These are phyloP conservation scores for Phylloporus scabripes DNA, from an alignment of 768 basidiomycete genomes.

Conservation along the genomic window DNA sequence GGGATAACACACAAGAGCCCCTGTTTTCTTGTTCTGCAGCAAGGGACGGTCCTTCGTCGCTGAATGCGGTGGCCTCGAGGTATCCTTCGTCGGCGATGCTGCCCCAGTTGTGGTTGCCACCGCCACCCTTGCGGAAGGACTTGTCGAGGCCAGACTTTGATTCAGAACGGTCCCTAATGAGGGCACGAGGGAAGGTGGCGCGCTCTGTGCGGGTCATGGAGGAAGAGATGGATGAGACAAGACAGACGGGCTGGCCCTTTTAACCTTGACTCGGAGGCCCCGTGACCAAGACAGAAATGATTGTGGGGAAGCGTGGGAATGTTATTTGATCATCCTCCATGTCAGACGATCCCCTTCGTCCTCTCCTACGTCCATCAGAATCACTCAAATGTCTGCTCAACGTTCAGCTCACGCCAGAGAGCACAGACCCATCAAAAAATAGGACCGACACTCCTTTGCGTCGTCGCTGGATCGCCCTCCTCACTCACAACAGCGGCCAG, in stretches of 20 bases:
- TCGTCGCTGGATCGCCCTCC: slow-evolving; percentile 36
- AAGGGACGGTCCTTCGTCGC: slow-evolving; percentile 51
- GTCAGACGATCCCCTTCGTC: slow-evolving; percentile 13
- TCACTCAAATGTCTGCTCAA: slow-evolving; percentile 41
- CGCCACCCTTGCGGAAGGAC: slow-evolving; percentile 70
- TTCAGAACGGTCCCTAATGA: slow-evolving; percentile 72
- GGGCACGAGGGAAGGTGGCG: slow-evolving; percentile 62
- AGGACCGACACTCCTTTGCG: background rate
- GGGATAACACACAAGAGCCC: slow-evolving; percentile 17
- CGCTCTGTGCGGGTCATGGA: slow-evolving; percentile 81
- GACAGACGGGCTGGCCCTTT: background rate
- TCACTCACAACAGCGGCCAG: slow-evolving; percentile 42
- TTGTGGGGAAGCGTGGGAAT: slow-evolving; percentile 31
- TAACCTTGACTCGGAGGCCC: background rate
- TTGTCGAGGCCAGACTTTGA: slow-evolving; percentile 72
- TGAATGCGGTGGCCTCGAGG: slow-evolving; percentile 51
- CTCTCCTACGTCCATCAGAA: slow-evolving; percentile 40
- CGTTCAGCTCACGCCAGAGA: slow-evolving; percentile 23
- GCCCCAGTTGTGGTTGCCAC: slow-evolving; percentile 86
- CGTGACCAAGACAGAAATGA: background rate
- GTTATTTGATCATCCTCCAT: background rate
- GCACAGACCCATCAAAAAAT: background rate
- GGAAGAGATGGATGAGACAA: slow-evolving; percentile 3
- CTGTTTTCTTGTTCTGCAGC: slow-evolving; percentile 29
- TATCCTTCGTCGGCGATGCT: slow-evolving; percentile 56